Evolutionary conservation across 257 asterid species (phyloP), one percentile per base, ranked within the genome.

Genomic region (Orobanche coerulescens): DNA sequence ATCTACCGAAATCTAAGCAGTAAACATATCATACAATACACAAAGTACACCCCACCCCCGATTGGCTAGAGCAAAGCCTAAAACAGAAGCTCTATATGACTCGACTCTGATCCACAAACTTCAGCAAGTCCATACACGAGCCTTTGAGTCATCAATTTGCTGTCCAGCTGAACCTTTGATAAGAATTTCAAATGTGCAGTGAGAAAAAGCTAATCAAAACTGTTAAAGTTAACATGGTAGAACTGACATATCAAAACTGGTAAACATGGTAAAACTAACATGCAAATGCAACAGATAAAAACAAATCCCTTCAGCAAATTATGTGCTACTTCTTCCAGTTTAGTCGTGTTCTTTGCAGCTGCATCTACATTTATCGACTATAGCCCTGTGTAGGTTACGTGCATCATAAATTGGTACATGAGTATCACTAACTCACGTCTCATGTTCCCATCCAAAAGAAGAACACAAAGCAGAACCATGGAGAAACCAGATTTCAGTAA

Each of bases 111-210:
- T 65, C 15, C 56, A 25, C 72, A 37, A 73, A 52, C 62, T 52
- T 69, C 58, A 59, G 62, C 78, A 69, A 62, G 62, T 58, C 20
- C 50, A 67, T 25, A 43, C 23, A n/a, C 6, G 48, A 22, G 43
- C 55, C 50, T 58, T 51, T 51, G 49, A 64, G 58, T 64, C 74
- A 33, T 48, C 64, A 34, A 43, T 73, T 30, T 52, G 65, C 40
- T 23, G 48, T 39, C 59, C 48, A 3, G 26, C 66, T 34, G 14
- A 28, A 44, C 9, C 57, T 28, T 47, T 8, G 28, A 10, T 46
- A 54, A 18, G 10, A 47, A 46, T 14, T 11, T 5, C 24, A 30
- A 0, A 37, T 4, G n/a, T 54, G 28, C 23, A 0, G 2, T 12
- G 48, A 47, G 13, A 16, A 10, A 34, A 15, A 25, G 10, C 20